Percentiles rank a stretch among this genome's conserved stretches.
Conservation (phyloP, 306 rosid genomes). For the Boehmeria nivea region DNA sequence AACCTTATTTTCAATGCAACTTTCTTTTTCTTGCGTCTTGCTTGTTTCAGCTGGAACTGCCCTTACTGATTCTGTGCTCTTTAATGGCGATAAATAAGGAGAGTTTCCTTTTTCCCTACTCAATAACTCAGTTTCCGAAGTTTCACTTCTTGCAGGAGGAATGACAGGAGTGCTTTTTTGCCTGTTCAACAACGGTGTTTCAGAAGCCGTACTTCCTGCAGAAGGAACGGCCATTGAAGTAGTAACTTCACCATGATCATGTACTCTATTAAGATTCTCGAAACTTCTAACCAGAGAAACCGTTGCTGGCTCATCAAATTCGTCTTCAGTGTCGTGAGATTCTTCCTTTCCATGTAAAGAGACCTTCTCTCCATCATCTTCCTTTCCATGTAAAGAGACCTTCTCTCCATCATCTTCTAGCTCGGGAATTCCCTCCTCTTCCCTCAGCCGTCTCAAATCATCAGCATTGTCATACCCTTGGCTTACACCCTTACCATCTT, state of each 20-base stretch:
- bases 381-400: constrained; percentile 42
- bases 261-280: constrained; percentile 64
- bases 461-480: constrained; percentile 40
- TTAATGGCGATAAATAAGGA: constrained; percentile 46
- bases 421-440: constrained; percentile 70
- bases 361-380: constrained; percentile 60
- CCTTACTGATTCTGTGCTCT: constrained; percentile 29
- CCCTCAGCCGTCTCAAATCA: constrained; percentile 43
- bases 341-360: constrained; percentile 50
- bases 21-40: constrained; percentile 44
- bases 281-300: constrained; percentile 62
- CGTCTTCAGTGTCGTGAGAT: constrained; percentile 69
- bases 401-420: constrained; percentile 67
- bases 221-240: constrained; percentile 22
- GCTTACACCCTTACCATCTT: constrained; percentile 47
- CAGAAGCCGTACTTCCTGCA: constrained; percentile 40
- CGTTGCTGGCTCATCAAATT: constrained; percentile 71
- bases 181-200: constrained; percentile 42
- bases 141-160: constrained; percentile 35
- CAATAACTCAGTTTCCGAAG: constrained; percentile 46
- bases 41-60: constrained; percentile 37
- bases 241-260: constrained; percentile 39
- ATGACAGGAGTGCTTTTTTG: constrained; percentile 34
- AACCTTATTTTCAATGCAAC: constrained; percentile 47
- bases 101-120: constrained; percentile 48